Evolutionary conservation across 2,329 filamentous ascomycete species (phyloP).

Genomic region (Plenodomus lindquistii): DNA sequence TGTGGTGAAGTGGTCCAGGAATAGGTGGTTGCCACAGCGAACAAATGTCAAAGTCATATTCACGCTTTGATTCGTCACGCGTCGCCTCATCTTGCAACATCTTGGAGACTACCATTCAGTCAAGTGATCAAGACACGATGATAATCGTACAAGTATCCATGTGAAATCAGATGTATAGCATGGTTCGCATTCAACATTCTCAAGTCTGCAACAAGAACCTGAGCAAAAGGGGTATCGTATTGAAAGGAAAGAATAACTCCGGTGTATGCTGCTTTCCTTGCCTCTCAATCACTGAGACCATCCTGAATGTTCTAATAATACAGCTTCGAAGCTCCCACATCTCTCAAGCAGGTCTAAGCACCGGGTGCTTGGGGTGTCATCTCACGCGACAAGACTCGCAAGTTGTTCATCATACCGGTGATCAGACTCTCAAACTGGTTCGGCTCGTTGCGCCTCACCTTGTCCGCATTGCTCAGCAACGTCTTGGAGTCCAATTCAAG

Average conservation of each 20-base stretch:
- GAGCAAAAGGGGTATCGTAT: slow-evolving; percentile 37
- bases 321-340: slow-evolving; percentile 1
- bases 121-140: no score
- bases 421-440: slow-evolving; percentile 64
- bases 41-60: neutral
- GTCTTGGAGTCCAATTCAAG: slow-evolving; percentile 69
- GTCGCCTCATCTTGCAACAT: neutral
- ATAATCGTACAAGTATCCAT: no score
- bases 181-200: neutral
- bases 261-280: slow-evolving; percentile 13
- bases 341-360: neutral
- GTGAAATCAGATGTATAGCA: no score
- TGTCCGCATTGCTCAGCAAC: slow-evolving; percentile 68
- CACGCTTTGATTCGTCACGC: neutral
- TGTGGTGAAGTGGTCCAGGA: neutral
- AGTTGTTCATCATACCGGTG: slow-evolving; percentile 74
- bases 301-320: slow-evolving; percentile 13
- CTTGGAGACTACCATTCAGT: neutral
- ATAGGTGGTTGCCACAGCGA: neutral
- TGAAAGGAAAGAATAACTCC: slow-evolving; percentile 28
- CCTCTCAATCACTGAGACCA: slow-evolving; percentile 1
- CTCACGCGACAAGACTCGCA: slow-evolving; percentile 42
- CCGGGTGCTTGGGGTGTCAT: slow-evolving; percentile 27
- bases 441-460: slow-evolving; percentile 56
- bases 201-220: neutral